Evolutionary conservation across 2,329 filamentous ascomycete species (phyloP).

Genomic region (Tolypocladium sp.): DNA sequence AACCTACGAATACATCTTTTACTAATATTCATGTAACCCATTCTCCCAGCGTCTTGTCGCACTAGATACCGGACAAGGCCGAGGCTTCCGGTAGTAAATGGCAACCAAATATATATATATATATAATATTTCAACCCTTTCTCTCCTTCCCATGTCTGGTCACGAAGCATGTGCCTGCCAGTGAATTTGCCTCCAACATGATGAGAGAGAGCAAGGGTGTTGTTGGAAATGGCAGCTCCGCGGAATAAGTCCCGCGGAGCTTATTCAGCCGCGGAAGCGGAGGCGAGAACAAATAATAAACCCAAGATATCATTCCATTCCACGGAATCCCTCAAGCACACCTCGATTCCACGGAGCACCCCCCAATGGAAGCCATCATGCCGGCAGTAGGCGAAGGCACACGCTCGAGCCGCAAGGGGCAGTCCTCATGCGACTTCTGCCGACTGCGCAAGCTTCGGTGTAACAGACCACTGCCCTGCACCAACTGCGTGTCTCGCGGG

Average conservation of each 20-base stretch:
- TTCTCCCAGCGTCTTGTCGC: no score
- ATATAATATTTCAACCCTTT: no score
- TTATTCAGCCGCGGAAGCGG: neutral
- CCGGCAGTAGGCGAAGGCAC: neutral
- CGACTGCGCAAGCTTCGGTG: neutral
- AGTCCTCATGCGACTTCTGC: neutral
- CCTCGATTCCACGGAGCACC: neutral
- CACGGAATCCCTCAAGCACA: neutral
- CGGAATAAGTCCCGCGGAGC: neutral
- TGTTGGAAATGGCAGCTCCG: neutral
- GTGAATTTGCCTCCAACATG: neutral
- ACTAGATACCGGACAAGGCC: neutral
- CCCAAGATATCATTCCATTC: neutral
- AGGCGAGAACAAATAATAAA: neutral
- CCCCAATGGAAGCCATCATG: neutral
- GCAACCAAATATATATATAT: no score
- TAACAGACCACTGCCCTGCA: neutral
- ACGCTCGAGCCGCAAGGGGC: neutral
- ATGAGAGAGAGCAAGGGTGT: neutral
- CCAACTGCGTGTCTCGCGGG: neutral
- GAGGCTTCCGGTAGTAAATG: neutral
- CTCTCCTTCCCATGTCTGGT: neutral
- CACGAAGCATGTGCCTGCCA: neutral
- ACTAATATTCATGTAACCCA: no score
- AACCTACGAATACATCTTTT: no score